A percentile compares a stretch with the other conserved stretches of the same genome.
These are phyloP conservation scores for Ceratocystis diversiconidia DNA, from an alignment of 2,329 filamentous ascomycete genomes.

Conservation along the genomic window DNA sequence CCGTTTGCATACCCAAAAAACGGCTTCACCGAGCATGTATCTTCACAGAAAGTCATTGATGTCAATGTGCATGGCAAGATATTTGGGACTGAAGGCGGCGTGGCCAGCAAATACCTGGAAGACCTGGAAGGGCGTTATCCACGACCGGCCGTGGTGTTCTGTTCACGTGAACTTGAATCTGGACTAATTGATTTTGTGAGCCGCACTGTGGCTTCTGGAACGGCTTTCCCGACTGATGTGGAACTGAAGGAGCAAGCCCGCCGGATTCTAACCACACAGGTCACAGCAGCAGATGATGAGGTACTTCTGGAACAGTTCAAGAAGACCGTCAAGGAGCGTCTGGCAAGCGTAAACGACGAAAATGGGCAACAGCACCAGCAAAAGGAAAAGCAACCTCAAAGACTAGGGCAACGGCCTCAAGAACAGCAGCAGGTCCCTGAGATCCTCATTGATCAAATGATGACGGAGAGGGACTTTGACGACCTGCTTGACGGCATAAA, in stretches of 20 bases:
- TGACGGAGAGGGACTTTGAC: conserved; percentile 15
- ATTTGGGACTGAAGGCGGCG: conserved; percentile 31
- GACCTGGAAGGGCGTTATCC: conserved; percentile 31
- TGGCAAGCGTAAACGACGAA: not conserved
- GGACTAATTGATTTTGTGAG: conserved; percentile 37
- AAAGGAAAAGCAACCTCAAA: not conserved
- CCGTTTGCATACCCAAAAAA: conserved; percentile 37
- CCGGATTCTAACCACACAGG: conserved; percentile 32
- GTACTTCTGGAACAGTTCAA: conserved; percentile 41
- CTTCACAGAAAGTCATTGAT: conserved; percentile 26
- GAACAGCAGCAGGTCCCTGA: not conserved
- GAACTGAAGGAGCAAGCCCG: conserved; percentile 34
- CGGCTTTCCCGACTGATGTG: conserved; percentile 35
- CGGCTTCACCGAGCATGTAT: conserved; percentile 19
- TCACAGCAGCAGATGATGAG: conserved; percentile 41
- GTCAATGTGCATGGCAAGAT: conserved; percentile 26
- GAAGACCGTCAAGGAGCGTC: conserved; percentile 20
- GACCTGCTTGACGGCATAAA: conserved; percentile 13
- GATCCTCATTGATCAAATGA: not conserved
- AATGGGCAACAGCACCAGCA: not conserved
- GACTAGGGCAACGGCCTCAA: not conserved
- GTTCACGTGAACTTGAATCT: conserved; percentile 43
- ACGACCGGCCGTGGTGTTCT: conserved; percentile 40
- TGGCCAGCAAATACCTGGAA: conserved; percentile 36
- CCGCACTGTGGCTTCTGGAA: conserved; percentile 27